Evolutionary conservation across 140 eudicot genomes (phyloP), one percentile per base, ranked within the genome.

Genomic region (Flaveria floridana): DNA sequence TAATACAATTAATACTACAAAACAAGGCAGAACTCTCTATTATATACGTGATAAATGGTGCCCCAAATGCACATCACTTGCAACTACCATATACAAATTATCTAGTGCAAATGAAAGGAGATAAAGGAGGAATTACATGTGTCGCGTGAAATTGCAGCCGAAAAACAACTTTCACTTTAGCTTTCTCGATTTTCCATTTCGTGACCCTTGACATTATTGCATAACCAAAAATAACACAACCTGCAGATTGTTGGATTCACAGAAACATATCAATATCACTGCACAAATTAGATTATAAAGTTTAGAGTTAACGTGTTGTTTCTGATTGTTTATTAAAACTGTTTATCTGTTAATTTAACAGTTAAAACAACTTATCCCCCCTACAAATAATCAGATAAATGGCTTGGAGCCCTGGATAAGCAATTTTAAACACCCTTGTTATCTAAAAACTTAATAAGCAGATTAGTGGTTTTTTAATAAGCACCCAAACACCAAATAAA

Each of bases 81-180:
- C 41, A 70, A 26, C 65, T 70, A 39, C 16, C 52, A 18, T 7
- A 41, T 65, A 68, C 41, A 68, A 68, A 21, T 47, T 19, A 44
- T 46, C 11, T 23, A 34, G 50, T 28, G 30, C 23, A 28, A 59
- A 26, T 39, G 25, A 46, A 68, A 68, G 51, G 28, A 20, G 11
- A 13, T 48, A 30, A 23, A 25, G 42, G 65, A 65, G 23, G 2
- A 82, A 69, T 96, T 85, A 95, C 99, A 74, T 91, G 84, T 65
- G 96, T 85, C 76, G 99, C 97, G 65, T 95, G 90, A 83, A 91
- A 95, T 76, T 95, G 99, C 65, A 95, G 86, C 78, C 99, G 89
- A 78, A 95, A 95, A 26, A 95, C 99, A 21, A 87, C 99, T 89
- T 95, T 95, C 30, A 95, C 95, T 91, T 95, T 95, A 25, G 91